phyloP scores from a whole-genome alignment of 352 stramenopile genomes.

The Phytopythium aichiense region DNA sequence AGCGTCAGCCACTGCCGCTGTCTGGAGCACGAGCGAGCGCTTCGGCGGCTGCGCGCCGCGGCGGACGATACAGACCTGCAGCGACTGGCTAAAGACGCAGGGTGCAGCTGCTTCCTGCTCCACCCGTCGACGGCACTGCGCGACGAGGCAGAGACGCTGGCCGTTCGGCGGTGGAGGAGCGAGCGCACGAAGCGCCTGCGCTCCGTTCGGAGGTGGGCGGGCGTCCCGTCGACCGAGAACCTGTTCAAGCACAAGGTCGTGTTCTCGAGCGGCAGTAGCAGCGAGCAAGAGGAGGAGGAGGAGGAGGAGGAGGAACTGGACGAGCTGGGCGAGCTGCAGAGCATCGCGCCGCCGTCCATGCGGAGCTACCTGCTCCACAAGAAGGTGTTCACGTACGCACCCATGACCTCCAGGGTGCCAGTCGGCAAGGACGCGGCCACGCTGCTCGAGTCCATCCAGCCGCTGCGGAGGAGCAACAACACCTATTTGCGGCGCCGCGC shows the following conservation, averaged over 20 bases:
- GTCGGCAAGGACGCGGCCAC: slow-evolving; percentile 23
- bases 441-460: slow-evolving; percentile 48
- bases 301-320: slow-evolving; percentile 18
- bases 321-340: slow-evolving; percentile 16
- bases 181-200: slow-evolving; percentile 16
- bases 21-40: slow-evolving; percentile 35
- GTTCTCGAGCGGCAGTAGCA: background rate
- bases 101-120: slow-evolving; percentile 42
- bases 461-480: slow-evolving; percentile 2
- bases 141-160: background rate
- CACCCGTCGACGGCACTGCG: background rate
- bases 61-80: background rate
- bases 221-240: slow-evolving; percentile 38
- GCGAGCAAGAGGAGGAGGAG: slow-evolving; percentile 15
- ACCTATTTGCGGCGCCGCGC: background rate
- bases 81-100: background rate
- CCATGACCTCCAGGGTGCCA: slow-evolving; percentile 13
- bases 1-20: slow-evolving; percentile 58
- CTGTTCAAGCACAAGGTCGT: slow-evolving; percentile 37
- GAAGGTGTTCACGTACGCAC: no score
- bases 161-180: background rate
- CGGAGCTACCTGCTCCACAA: background rate
- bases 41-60: slow-evolving; percentile 18
- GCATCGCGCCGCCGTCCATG: background rate
- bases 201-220: slow-evolving; percentile 27